Evolutionary conservation across 192 early-diverging fungal genomes (phyloP).

Genomic region (Coemansia sp.): DNA sequence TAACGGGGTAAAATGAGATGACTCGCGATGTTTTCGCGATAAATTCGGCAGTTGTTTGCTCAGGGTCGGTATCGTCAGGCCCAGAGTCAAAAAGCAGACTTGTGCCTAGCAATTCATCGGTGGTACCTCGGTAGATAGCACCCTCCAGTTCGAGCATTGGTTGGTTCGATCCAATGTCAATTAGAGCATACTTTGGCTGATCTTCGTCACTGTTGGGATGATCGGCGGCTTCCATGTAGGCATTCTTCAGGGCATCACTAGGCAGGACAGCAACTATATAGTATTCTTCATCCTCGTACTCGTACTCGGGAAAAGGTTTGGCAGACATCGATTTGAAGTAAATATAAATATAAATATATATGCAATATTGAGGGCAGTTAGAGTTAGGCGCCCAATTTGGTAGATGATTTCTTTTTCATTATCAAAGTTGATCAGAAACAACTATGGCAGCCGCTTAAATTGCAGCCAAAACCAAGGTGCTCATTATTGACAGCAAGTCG

Average conservation of each 20-base stretch:
- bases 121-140: conserved; percentile 23
- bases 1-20: conserved; percentile 28
- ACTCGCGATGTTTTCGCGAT: conserved; percentile 30
- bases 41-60: conserved; percentile 14
- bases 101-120: conserved; percentile 44
- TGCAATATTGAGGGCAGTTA: neutral
- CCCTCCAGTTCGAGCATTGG: conserved; percentile 48
- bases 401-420: neutral
- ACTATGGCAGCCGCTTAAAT: neutral
- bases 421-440: neutral
- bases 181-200: conserved; percentile 29
- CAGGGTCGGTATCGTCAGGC: conserved; percentile 4
- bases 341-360: neutral
- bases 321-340: neutral
- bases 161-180: conserved; percentile 36
- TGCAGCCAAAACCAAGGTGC: too few relatives aligned
- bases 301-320: conserved; percentile 6
- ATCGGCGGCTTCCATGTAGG: neutral
- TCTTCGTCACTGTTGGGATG: neutral
- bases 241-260: conserved; percentile 1
- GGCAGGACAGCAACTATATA: conserved; percentile 40
- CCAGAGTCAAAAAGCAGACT: conserved; percentile 34
- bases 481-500: neutral
- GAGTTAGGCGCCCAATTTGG: neutral
- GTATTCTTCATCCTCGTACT: conserved; percentile 35